Conservation (phyloP, 441 rosid species). For the Adansonia gregorii region DNA sequence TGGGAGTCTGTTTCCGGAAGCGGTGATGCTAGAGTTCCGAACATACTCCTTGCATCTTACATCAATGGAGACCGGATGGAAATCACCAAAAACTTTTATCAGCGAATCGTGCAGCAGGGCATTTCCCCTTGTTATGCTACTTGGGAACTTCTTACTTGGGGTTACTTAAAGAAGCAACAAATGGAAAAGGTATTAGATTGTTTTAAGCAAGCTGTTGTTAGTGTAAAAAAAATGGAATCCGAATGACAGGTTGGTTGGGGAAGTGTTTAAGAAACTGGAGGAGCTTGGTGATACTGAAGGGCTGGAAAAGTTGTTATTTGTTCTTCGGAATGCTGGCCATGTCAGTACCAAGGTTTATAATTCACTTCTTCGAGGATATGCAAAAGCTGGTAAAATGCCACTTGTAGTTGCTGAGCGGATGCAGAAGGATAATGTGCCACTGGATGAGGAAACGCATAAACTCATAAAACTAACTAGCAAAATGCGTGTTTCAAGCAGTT, state of each 20-base stretch:
- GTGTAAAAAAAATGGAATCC: conserved; percentile 71
- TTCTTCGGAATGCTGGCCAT: conserved; percentile 55
- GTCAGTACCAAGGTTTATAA: conserved; percentile 34
- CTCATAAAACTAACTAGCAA: neutral
- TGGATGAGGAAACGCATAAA: conserved; percentile 14
- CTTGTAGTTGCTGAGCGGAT: conserved; percentile 14
- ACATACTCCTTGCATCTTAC: conserved; percentile 70
- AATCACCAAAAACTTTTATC: conserved; percentile 55
- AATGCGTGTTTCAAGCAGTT: neutral
- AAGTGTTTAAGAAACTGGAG: conserved; percentile 55
- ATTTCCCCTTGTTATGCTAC: conserved; percentile 70
- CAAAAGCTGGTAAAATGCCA: conserved; percentile 12
- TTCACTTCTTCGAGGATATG: conserved; percentile 14
- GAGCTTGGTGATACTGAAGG: conserved; percentile 53
- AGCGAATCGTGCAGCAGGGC: conserved; percentile 54
- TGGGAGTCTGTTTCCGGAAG: conserved; percentile 77
- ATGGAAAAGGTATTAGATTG: conserved; percentile 60
- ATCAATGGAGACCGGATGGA: conserved; percentile 56
- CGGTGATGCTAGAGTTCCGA: conserved; percentile 60
- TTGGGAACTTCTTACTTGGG: conserved; percentile 83
- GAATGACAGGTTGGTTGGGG: conserved; percentile 52
- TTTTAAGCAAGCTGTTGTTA: conserved; percentile 64
- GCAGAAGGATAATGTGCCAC: neutral
- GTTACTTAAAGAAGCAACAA: conserved; percentile 53
- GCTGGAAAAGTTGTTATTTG: conserved; percentile 53